Percentiles rank a stretch among this genome's conserved stretches.
Conservation (phyloP, 202 grass and related monocot genomes). For the Setaria italica region DNA sequence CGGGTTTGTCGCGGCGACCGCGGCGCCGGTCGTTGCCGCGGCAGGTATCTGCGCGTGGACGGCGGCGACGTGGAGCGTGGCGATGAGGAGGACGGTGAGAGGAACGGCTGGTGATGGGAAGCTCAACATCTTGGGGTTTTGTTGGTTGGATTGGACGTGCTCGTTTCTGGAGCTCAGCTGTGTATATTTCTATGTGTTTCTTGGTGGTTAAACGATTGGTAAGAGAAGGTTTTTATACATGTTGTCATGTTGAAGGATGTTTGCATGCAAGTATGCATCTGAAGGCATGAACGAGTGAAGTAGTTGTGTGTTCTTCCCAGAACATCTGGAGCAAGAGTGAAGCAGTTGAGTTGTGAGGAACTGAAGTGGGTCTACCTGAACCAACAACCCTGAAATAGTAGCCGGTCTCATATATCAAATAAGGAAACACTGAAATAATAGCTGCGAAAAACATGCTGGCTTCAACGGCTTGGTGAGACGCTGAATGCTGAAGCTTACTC, state of each 20-base stretch:
- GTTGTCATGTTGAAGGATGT: constrained; percentile 26
- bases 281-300: constrained; percentile 48
- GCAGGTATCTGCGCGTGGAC: constrained; percentile 61
- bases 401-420: not conserved
- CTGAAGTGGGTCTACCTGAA: constrained; percentile 58
- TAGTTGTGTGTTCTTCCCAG: constrained; percentile 33
- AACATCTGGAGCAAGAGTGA: constrained; percentile 31
- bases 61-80: constrained; percentile 39
- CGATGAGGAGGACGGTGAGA: constrained; percentile 43
- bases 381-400: constrained; percentile 33
- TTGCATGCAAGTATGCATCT: constrained; percentile 34
- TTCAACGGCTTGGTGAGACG: not conserved
- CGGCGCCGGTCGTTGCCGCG: constrained; percentile 37
- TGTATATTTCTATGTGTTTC: not conserved
- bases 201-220: constrained; percentile 27
- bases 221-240: constrained; percentile 34
- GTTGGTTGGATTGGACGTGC: not conserved
- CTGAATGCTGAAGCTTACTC: not conserved
- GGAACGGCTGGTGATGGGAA: constrained; percentile 13
- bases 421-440: not conserved
- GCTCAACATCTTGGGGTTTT: constrained; percentile 50
- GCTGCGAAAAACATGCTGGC: not conserved
- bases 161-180: constrained; percentile 18
- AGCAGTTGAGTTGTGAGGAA: constrained; percentile 31
- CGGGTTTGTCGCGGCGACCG: constrained; percentile 44